phyloP scores from a whole-genome alignment of 176 grass and related monocot genomes.

The Triticum urartu region DNA sequence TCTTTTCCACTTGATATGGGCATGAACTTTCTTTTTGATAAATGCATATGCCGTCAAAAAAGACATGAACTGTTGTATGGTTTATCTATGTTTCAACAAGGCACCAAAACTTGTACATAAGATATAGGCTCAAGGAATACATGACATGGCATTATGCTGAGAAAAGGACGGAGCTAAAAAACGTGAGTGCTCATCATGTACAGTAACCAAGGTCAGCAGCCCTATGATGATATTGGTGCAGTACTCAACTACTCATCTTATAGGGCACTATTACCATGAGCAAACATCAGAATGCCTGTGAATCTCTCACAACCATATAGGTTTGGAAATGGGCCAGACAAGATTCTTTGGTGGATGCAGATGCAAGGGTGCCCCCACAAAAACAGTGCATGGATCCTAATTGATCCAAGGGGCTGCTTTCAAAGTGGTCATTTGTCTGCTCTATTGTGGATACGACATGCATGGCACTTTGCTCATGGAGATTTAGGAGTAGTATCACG shows the following conservation, averaged over 20 bases:
- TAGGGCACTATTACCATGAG: constrained; percentile 5
- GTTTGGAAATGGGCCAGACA: neutral
- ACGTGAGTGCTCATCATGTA: neutral
- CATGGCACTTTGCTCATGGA: constrained; percentile 15
- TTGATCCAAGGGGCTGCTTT: neutral
- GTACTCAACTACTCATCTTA: neutral
- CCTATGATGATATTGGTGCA: neutral
- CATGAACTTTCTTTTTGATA: neutral
- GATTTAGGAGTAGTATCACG: neutral
- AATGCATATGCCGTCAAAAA: neutral
- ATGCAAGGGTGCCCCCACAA: neutral
- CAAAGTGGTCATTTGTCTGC: no score
- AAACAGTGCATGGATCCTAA: neutral
- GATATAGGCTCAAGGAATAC: neutral
- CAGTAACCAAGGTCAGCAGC: neutral
- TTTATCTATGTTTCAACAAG: no score
- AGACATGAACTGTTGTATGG: neutral
- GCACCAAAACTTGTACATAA: neutral
- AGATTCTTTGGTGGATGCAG: constrained; percentile 26
- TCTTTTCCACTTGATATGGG: neutral
- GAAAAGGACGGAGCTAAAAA: neutral
- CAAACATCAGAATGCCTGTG: constrained; percentile 14
- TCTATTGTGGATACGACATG: neutral
- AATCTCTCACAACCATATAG: neutral
- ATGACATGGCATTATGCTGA: neutral